Conservation (phyloP, 2,329 filamentous ascomycete genomes). For the Penicillium italicum region DNA sequence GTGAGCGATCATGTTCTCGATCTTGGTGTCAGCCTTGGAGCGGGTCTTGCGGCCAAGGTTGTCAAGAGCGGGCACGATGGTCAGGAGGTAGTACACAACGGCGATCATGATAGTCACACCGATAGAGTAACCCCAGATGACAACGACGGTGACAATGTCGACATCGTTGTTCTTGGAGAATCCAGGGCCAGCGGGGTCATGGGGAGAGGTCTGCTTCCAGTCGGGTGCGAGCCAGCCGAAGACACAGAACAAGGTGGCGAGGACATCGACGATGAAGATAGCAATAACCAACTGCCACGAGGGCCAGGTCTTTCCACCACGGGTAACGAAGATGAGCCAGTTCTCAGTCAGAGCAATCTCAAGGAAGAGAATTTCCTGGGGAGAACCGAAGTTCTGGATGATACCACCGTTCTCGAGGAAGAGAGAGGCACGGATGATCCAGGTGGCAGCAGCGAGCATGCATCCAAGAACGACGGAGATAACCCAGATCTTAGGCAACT, state of each 20-base stretch:
- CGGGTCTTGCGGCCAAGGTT: constrained; percentile 53
- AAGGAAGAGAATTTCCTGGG: constrained; percentile 80
- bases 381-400: constrained; percentile 69
- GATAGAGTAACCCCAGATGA: constrained; percentile 53
- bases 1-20: constrained; percentile 53
- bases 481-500: constrained; percentile 77
- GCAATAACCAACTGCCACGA: constrained; percentile 70
- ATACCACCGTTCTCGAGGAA: constrained; percentile 68
- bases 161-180: constrained; percentile 51
- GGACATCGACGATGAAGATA: constrained; percentile 67
- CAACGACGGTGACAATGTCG: constrained; percentile 55
- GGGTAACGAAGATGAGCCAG: constrained; percentile 96
- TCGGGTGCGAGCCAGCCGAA: constrained; percentile 69
- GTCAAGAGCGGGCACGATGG: constrained; percentile 45
- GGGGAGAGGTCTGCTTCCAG: constrained; percentile 29
- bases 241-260: constrained; percentile 69
- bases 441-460: constrained; percentile 66
- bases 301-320: constrained; percentile 71
- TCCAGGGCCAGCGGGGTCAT: constrained; percentile 21
- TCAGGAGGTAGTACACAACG: constrained; percentile 51
- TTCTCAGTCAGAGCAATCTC: constrained; percentile 91
- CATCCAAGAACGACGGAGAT: constrained; percentile 59
- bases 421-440: constrained; percentile 68
- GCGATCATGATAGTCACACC: constrained; percentile 53
- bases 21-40: constrained; percentile 50